These are phyloP conservation scores for Oenanthe javanica DNA, from an alignment of 140 eudicot species.

Conservation along the genomic window DNA sequence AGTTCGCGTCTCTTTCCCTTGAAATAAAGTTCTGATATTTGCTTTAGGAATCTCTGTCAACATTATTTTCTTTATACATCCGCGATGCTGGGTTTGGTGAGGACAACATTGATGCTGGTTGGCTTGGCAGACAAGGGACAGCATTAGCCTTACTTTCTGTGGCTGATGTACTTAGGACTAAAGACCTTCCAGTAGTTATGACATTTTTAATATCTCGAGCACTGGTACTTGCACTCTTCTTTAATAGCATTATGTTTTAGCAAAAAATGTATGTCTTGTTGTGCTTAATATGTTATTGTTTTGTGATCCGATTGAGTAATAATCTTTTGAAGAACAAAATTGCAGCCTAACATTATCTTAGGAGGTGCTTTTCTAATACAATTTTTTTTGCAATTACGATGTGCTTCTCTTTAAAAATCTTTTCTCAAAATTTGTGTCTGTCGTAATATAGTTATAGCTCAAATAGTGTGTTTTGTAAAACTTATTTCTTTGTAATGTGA, in stretches of 20 bases:
- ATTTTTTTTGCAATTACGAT: background rate
- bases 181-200: conserved; percentile 98
- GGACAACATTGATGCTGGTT: conserved; percentile 65
- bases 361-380: background rate
- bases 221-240: conserved; percentile 48
- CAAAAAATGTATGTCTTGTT: background rate
- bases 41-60: conserved; percentile 71
- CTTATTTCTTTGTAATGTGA: background rate
- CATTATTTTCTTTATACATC: conserved; percentile 89
- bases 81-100: conserved; percentile 69
- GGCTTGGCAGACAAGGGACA: conserved; percentile 97
- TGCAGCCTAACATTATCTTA: background rate
- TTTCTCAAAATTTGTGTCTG: background rate
- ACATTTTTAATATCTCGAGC: conserved; percentile 96
- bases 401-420: background rate
- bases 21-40: background rate
- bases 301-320: background rate
- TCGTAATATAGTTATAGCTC: background rate
- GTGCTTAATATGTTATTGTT: background rate
- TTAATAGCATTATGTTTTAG: background rate
- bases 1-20: background rate
- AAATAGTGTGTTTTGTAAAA: background rate
- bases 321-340: background rate
- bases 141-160: conserved; percentile 81
- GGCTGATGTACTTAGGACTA: conserved; percentile 93